Evolutionary conservation across 2,329 filamentous ascomycete genomes (phyloP).

Genomic region (Raffaelea ambrosiae): DNA sequence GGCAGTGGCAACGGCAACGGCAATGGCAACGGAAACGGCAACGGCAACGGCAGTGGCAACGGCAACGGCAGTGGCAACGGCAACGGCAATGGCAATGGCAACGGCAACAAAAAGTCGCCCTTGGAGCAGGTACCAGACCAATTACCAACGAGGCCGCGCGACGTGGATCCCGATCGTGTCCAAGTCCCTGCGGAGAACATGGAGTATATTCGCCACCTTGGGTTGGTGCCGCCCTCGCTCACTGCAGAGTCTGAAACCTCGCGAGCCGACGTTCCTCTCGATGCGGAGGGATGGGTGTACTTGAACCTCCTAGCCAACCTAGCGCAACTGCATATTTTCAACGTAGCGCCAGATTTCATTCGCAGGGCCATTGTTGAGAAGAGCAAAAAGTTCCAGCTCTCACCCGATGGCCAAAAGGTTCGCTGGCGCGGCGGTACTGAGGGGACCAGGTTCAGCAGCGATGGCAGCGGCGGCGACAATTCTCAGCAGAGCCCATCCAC

Average conservation of each 20-base stretch:
- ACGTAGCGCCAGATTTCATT: slow-evolving; percentile 71
- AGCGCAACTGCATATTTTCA: slow-evolving; percentile 78
- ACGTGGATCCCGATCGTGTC: slow-evolving; percentile 69
- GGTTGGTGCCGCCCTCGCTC: slow-evolving; percentile 53
- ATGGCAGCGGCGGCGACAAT: slow-evolving; percentile 41
- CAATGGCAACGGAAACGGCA: slow-evolving; percentile 27
- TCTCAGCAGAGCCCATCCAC: slow-evolving; percentile 39
- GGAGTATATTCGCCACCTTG: slow-evolving; percentile 68
- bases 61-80: slow-evolving; percentile 4
- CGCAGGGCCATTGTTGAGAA: slow-evolving; percentile 61
- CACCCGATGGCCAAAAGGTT: slow-evolving; percentile 67
- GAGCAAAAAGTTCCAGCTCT: slow-evolving; percentile 70
- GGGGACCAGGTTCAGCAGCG: slow-evolving; percentile 57
- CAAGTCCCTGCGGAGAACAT: slow-evolving; percentile 72
- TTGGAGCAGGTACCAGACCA: slow-evolving; percentile 45
- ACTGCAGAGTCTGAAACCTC: slow-evolving; percentile 30
- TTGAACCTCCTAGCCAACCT: slow-evolving; percentile 72
- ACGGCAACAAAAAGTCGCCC: slow-evolving; percentile 16
- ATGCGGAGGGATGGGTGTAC: slow-evolving; percentile 71
- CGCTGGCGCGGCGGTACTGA: slow-evolving; percentile 66
- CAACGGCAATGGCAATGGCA: slow-evolving; percentile 16
- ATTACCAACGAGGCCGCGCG: slow-evolving; percentile 65
- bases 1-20: slow-evolving; percentile 10
- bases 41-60: slow-evolving; percentile 1
- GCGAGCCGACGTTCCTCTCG: slow-evolving; percentile 43